Percentiles rank a stretch among this genome's conserved stretches.
Conservation (phyloP, 495 filamentous ascomycete species). For the Xylaria venustula region DNA sequence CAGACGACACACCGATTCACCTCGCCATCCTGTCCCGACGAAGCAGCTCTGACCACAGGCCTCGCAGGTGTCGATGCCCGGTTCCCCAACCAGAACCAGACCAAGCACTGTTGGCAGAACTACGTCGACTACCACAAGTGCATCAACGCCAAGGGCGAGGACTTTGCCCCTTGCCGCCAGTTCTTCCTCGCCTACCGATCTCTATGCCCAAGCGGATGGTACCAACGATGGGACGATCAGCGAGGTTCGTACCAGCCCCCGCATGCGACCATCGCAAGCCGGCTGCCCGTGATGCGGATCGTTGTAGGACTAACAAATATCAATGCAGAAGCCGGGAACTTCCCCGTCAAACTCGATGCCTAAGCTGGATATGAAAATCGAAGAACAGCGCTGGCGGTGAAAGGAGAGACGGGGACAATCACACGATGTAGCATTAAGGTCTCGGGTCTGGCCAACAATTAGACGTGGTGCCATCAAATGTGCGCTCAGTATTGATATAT, state of each 20-base stretch:
- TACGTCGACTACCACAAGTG: constrained; percentile 99
- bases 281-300: neutral
- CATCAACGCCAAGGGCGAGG: constrained; percentile 96
- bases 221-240: constrained; percentile 94
- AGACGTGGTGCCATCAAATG: constrained; percentile 1
- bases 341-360: constrained; percentile 69
- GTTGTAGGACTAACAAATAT: constrained; percentile 20
- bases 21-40: neutral
- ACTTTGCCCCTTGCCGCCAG: constrained; percentile 97
- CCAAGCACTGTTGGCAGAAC: constrained; percentile 94
- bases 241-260: constrained; percentile 64
- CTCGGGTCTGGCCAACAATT: constrained; percentile 20
- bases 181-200: constrained; percentile 95
- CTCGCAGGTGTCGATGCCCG: constrained; percentile 91
- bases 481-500: constrained; percentile 8
- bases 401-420: neutral
- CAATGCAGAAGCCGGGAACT: constrained; percentile 79
- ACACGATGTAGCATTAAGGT: constrained; percentile 28
- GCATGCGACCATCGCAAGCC: neutral
- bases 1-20: constrained; percentile 12
- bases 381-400: constrained; percentile 1
- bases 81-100: constrained; percentile 98
- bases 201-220: constrained; percentile 94
- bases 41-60: constrained; percentile 6
- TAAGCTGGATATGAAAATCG: constrained; percentile 26